Percentiles rank a stretch among this genome's conserved stretches.
Conservation (phyloP, 1,284 basidiomycete genomes). For the Psilocybe mexicana region DNA sequence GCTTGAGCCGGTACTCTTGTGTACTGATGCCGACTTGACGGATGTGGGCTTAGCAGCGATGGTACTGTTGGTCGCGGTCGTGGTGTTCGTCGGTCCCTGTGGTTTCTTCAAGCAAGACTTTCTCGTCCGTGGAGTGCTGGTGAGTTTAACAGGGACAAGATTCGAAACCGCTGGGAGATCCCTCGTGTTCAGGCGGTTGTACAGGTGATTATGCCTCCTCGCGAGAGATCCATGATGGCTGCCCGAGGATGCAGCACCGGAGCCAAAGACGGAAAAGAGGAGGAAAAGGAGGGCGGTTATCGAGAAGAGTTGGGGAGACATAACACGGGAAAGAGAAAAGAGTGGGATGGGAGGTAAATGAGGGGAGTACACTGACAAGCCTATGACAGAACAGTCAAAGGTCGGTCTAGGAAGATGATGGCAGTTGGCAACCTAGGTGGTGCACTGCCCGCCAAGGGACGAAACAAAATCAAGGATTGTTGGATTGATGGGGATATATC, state of each 20-base stretch:
- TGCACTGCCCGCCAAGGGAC: neutral
- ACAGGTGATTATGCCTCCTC: conserved; percentile 4
- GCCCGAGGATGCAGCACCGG: neutral
- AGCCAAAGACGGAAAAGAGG: neutral
- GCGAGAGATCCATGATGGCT: conserved; percentile 1
- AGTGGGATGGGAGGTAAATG: neutral
- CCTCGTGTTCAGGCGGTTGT: conserved; percentile 7
- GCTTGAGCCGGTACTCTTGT: neutral
- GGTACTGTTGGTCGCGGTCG: neutral
- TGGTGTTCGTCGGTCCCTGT: neutral
- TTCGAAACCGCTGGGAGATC: neutral
- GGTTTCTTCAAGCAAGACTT: neutral
- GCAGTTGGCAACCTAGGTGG: neutral
- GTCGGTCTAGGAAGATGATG: neutral
- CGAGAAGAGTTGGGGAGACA: neutral
- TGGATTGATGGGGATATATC: neutral
- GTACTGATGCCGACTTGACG: neutral
- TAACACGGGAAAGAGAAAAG: neutral
- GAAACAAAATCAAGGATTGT: neutral
- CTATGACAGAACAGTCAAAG: neutral
- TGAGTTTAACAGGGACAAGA: neutral
- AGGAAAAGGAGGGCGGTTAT: neutral
- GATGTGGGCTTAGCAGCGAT: neutral
- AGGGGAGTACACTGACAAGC: neutral
- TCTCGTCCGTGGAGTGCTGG: neutral